These are phyloP conservation scores for Ramaria sp. DNA, from an alignment of 768 basidiomycete genomes.

Conservation along the genomic window DNA sequence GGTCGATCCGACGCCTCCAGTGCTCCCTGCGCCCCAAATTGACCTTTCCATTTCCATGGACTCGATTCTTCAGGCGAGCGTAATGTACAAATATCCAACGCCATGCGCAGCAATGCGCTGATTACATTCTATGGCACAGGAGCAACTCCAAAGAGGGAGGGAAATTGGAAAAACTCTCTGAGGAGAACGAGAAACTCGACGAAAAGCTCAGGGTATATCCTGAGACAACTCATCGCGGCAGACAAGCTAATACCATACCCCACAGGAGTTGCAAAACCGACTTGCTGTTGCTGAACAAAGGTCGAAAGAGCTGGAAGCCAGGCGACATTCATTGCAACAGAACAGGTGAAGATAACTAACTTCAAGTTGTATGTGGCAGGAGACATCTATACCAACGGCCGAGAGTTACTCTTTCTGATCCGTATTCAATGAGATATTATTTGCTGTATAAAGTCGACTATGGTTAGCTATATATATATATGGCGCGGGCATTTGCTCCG, in stretches of 20 bases:
- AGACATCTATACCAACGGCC: neutral
- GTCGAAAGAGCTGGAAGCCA: slow-evolving; percentile 3
- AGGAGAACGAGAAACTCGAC: slow-evolving; percentile 73
- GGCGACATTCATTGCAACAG: slow-evolving; percentile 2
- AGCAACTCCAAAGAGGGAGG: slow-evolving; percentile 12
- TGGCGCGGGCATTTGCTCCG: too few relatives aligned
- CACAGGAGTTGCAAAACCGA: slow-evolving; percentile 9
- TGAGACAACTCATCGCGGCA: too few relatives aligned
- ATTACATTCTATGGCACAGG: too few relatives aligned
- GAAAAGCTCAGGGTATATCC: slow-evolving; percentile 65
- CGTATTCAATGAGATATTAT: too few relatives aligned
- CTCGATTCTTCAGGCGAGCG: slow-evolving; percentile 28
- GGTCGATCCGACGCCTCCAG: slow-evolving; percentile 24
- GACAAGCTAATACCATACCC: too few relatives aligned
- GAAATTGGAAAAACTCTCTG: slow-evolving; percentile 50
- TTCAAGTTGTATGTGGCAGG: neutral
- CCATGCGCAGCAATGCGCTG: too few relatives aligned
- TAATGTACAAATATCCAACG: slow-evolving; percentile 2
- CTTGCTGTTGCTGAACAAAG: slow-evolving; percentile 10
- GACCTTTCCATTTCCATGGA: slow-evolving; percentile 32
- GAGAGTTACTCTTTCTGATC: too few relatives aligned
- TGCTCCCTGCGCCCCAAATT: slow-evolving; percentile 40
- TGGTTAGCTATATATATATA: too few relatives aligned
- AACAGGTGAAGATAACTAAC: neutral
- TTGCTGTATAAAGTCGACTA: too few relatives aligned